Conservation (phyloP, 208 protist species). For the Blastocrithidia nonstop region DNA sequence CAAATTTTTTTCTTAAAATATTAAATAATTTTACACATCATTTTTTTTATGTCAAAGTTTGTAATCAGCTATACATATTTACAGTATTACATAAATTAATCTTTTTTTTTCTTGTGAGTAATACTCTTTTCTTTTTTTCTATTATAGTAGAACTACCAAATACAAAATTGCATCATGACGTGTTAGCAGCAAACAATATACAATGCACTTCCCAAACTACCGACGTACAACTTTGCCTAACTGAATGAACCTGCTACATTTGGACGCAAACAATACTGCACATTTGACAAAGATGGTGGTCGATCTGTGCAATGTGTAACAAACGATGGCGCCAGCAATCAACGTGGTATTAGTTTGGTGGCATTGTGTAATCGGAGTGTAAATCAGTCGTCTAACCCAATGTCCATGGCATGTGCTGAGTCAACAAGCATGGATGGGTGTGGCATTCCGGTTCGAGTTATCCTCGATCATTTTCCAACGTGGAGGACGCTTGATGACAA, state of each 20-base stretch:
- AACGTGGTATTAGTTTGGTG: no score
- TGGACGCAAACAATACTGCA: constrained; percentile 29
- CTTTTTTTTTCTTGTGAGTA: no score
- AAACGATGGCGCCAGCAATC: background rate
- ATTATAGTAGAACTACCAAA: no score
- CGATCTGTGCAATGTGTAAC: constrained; percentile 13
- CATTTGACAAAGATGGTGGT: constrained; percentile 24
- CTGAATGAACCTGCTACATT: constrained; percentile 33
- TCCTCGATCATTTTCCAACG: constrained; percentile 55
- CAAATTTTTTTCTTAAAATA: no score
- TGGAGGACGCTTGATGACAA: constrained; percentile 89
- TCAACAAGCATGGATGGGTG: constrained; percentile 31
- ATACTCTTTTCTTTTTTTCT: no score
- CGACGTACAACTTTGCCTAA: constrained; percentile 61
- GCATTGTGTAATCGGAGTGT: constrained; percentile 15
- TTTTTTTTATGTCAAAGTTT: no score
- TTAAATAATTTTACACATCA: no score
- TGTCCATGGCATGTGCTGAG: background rate
- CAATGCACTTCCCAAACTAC: constrained; percentile 77
- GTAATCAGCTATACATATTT: background rate
- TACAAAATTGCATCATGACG: no score
- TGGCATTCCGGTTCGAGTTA: constrained; percentile 42
- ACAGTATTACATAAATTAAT: background rate
- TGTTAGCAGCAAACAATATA: constrained; percentile 68
- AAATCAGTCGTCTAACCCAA: background rate